Base-by-base conservation (phyloP, 2,329 filamentous ascomycete genomes). In the Fusarium bulbicola region DNA sequence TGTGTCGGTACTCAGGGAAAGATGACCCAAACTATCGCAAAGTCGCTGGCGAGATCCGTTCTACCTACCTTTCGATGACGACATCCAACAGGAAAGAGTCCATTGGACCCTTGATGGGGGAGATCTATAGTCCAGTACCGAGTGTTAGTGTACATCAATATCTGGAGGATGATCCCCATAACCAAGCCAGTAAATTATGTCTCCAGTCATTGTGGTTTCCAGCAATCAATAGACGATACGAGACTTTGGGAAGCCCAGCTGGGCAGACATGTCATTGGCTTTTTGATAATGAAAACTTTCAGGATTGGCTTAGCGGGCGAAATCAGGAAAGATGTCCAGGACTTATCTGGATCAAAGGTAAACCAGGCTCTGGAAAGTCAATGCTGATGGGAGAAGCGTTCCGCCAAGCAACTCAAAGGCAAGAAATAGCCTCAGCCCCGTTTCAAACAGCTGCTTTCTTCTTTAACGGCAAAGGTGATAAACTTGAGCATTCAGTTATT, bases 161-260 rank as follows among this genome's bases (percentile, higher is more conserved):
- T n/a, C 2, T 7, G 7, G 1, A 2, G 2, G 1, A 4, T 9
- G 1, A 14, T n/a, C 6, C 6, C 0, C 39, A 40, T 8, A 12
- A 40, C 1, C 39, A 40, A n/a, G 39, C 5, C 2, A 21, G 21
- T n/a, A n/a, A 1, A n/a, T 0, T 12, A 21, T 40, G 13, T 1
- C 2, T n/a, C 13, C 39, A 40, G 21, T 40, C 39, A 40, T 10
- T 40, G 2, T 40, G 39, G 39, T 40, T 40, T 4, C 5, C 39
- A 9, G 39, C 39, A 0, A 40, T n/a, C 5, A 40, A 15, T n/a
- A 40, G 39, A 40, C 39, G 39, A 6, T 40, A n/a, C 5, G 39
- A 40, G 39, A 14, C 21, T 14, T 15, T 40, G 7, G 39, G 39
- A 7, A 9, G 1, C 12, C 39, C 39, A 15, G 39, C 39, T 9